These are phyloP conservation scores for Stephania cephalantha DNA, from an alignment of 164 flowering plant genomes.

Conservation along the genomic window DNA sequence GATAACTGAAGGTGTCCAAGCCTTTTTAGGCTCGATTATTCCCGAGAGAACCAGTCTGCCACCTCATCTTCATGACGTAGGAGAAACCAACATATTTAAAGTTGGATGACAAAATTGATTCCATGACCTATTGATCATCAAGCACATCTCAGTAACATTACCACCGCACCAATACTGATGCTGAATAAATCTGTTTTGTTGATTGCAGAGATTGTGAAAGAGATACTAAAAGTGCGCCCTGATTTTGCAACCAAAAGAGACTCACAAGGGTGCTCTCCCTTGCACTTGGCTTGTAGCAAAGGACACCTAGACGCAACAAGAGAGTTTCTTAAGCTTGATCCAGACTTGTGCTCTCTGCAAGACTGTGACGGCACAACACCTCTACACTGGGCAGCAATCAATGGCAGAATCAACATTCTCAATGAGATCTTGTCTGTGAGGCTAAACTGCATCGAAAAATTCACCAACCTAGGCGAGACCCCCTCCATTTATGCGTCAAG, in stretches of 20 bases:
- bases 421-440: constrained; percentile 43
- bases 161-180: too few relatives aligned
- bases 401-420: constrained; percentile 40
- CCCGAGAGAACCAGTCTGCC: too few relatives aligned
- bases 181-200: too few relatives aligned
- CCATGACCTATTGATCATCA: too few relatives aligned
- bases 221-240: constrained; percentile 30
- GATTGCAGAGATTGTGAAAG: constrained; percentile 39
- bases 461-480: constrained; percentile 34
- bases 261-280: constrained; percentile 32
- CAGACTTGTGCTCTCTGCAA: constrained; percentile 30
- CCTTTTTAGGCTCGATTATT: too few relatives aligned
- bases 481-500: constrained; percentile 38
- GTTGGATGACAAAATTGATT: too few relatives aligned
- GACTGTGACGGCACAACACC: constrained; percentile 50
- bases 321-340: constrained; percentile 34
- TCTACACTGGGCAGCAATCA: constrained; percentile 46
- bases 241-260: constrained; percentile 36
- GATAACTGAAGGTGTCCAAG: too few relatives aligned
- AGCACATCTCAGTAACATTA: too few relatives aligned
- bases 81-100: too few relatives aligned
- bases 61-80: too few relatives aligned
- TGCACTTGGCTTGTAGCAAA: constrained; percentile 48
- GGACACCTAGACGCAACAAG: constrained; percentile 48
- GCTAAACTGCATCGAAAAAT: constrained; percentile 26